These are phyloP conservation scores for Lyophyllum semitale DNA, from an alignment of 768 basidiomycete genomes.

Conservation along the genomic window DNA sequence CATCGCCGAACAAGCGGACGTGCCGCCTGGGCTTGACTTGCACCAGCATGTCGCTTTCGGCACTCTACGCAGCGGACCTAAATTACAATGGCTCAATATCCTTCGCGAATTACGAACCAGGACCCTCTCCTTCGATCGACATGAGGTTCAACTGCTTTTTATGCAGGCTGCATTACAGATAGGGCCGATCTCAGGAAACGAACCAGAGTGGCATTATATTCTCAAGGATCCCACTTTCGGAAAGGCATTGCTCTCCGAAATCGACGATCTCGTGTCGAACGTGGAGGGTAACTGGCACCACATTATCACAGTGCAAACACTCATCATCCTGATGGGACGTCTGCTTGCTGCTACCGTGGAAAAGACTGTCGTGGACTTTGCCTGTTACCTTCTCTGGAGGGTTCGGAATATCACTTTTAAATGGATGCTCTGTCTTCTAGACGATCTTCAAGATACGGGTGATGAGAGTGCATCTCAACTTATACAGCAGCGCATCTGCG, in stretches of 20 bases:
- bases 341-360: slow-evolving; percentile 24
- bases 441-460: background rate
- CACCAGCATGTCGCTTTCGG: slow-evolving; percentile 51
- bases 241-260: slow-evolving; percentile 33
- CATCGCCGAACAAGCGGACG: slow-evolving; percentile 42
- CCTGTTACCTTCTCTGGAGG: background rate
- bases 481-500: background rate
- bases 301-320: slow-evolving; percentile 29
- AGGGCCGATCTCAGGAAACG: background rate
- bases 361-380: slow-evolving; percentile 16
- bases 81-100: slow-evolving; percentile 54
- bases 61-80: slow-evolving; percentile 43
- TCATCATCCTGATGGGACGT: slow-evolving; percentile 35
- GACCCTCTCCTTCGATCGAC: slow-evolving; percentile 36
- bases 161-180: background rate
- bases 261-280: slow-evolving; percentile 32
- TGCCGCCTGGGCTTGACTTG: slow-evolving; percentile 38
- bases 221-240: slow-evolving; percentile 33
- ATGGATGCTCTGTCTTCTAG: background rate
- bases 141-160: slow-evolving; percentile 17
- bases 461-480: background rate
- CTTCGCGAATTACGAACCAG: slow-evolving; percentile 43
- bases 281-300: slow-evolving; percentile 45
- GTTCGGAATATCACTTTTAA: background rate
- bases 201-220: background rate